phyloP scores from a whole-genome alignment of 805 yeast genomes.

The Saccharomycopsis capsularis region DNA sequence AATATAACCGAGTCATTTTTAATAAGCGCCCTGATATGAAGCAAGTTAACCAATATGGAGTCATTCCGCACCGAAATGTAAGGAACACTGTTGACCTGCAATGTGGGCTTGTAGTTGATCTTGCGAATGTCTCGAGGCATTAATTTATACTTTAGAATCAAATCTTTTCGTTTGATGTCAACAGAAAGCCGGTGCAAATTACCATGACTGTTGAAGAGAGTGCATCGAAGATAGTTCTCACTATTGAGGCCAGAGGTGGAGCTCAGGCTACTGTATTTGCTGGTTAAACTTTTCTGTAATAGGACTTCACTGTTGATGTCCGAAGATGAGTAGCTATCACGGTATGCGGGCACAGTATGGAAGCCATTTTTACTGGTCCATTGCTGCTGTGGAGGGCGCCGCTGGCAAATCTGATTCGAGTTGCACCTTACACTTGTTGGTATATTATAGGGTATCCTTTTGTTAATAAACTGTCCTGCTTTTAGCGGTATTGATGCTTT shows the following conservation, averaged over 20 bases:
- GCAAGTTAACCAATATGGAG: slow-evolving; percentile 72
- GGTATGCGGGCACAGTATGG: too few relatives aligned
- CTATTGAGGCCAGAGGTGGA: not conserved
- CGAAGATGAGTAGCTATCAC: not conserved
- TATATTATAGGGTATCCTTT: too few relatives aligned
- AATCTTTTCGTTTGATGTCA: slow-evolving; percentile 65
- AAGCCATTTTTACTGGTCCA: too few relatives aligned
- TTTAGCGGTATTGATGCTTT: too few relatives aligned
- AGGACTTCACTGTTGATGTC: slow-evolving; percentile 14
- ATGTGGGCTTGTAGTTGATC: slow-evolving; percentile 45
- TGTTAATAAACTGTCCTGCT: too few relatives aligned
- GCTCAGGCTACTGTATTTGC: slow-evolving; percentile 6
- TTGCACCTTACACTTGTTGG: too few relatives aligned
- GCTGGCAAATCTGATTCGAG: too few relatives aligned
- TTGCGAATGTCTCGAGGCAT: slow-evolving; percentile 85
- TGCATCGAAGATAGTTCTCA: slow-evolving; percentile 38
- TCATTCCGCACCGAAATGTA: slow-evolving; percentile 73
- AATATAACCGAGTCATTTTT: slow-evolving; percentile 71
- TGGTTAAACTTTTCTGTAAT: slow-evolving; percentile 13
- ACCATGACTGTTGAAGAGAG: slow-evolving; percentile 69
- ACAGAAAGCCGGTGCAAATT: slow-evolving; percentile 61
- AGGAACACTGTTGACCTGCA: slow-evolving; percentile 80
- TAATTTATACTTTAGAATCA: slow-evolving; percentile 63
- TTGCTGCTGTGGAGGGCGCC: too few relatives aligned
- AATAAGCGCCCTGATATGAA: slow-evolving; percentile 87